Percentiles rank a stretch among this genome's conserved stretches.
phyloP scores from a whole-genome alignment of 2,329 filamentous ascomycete genomes.

The Epichloe baconii region DNA sequence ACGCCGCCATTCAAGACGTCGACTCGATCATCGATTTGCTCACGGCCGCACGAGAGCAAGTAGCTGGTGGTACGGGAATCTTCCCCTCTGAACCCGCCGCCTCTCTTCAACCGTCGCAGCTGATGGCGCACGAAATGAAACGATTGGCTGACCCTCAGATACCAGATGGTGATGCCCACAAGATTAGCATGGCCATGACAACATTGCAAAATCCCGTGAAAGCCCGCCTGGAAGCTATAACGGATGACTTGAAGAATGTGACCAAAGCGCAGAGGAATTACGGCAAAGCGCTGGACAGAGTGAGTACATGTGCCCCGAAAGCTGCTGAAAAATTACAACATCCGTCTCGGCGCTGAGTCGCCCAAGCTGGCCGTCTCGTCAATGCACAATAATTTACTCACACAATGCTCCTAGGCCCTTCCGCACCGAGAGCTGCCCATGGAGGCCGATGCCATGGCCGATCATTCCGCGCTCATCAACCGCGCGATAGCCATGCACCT shows the following conservation, averaged over 20 bases:
- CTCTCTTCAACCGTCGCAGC: not conserved
- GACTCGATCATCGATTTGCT: constrained; percentile 73
- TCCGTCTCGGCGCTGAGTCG: not conserved
- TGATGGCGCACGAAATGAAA: constrained; percentile 1
- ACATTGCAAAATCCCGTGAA: constrained; percentile 81
- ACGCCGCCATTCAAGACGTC: constrained; percentile 62
- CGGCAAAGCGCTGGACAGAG: constrained; percentile 73
- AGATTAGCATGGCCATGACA: constrained; percentile 60
- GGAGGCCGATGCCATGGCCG: constrained; percentile 67
- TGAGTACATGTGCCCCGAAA: constrained; percentile 19
- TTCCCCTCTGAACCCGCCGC: not conserved
- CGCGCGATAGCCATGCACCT: constrained; percentile 94
- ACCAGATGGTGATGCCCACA: constrained; percentile 31
- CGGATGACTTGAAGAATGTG: constrained; percentile 68
- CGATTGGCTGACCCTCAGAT: constrained; percentile 8
- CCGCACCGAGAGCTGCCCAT: constrained; percentile 53
- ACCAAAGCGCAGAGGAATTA: constrained; percentile 74
- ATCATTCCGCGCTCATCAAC: constrained; percentile 69
- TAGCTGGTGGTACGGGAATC: constrained; percentile 48
- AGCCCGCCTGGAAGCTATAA: constrained; percentile 65
- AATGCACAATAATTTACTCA: not conserved
- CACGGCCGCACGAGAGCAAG: constrained; percentile 56
- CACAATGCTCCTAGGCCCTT: constrained; percentile 16
- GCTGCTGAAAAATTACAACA: not conserved
- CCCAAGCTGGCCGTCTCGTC: not conserved